phyloP scores from a whole-genome alignment of 2,329 filamentous ascomycete species.

The Teratosphaeria epicoccoides region DNA sequence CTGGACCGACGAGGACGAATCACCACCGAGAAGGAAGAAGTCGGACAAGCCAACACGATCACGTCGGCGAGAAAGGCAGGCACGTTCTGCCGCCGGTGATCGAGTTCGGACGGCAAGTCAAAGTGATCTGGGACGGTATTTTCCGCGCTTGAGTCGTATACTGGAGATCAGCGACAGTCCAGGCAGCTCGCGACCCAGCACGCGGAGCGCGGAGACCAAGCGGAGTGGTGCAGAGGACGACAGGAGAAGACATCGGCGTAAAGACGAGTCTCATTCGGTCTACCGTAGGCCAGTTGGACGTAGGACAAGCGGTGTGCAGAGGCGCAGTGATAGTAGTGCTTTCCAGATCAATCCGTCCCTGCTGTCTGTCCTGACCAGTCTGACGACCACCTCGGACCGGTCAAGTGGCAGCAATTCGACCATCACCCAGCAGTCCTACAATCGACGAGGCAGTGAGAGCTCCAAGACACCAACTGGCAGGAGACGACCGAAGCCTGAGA shows the following conservation, averaged over 20 bases:
- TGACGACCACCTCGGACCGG: slow-evolving; percentile 31
- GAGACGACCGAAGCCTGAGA: slow-evolving; percentile 10
- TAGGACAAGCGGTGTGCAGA: slow-evolving; percentile 25
- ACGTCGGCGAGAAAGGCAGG: not conserved
- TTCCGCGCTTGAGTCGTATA: slow-evolving; percentile 33
- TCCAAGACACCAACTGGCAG: slow-evolving; percentile 5
- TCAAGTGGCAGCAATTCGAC: slow-evolving; percentile 39
- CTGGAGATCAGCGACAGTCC: slow-evolving; percentile 27
- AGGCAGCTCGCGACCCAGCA: slow-evolving; percentile 7
- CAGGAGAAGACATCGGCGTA: slow-evolving; percentile 8
- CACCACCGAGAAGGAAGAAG: slow-evolving; percentile 5
- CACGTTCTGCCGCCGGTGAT: not conserved
- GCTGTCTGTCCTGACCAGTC: slow-evolving; percentile 31
- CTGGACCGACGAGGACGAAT: slow-evolving; percentile 22
- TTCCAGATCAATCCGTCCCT: slow-evolving; percentile 31
- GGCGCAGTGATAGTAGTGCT: slow-evolving; percentile 21
- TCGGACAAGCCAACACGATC: slow-evolving; percentile 7
- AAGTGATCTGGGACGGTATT: slow-evolving; percentile 21
- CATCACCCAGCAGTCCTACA: slow-evolving; percentile 34
- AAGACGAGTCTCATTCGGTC: slow-evolving; percentile 9
- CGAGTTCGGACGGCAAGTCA: slow-evolving; percentile 9
- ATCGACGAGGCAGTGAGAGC: slow-evolving; percentile 17
- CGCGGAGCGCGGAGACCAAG: slow-evolving; percentile 10
- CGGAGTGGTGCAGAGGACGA: slow-evolving; percentile 8
- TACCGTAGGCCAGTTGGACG: slow-evolving; percentile 22